Evolutionary conservation across 371 early-diverging fungal genomes (phyloP).

Genomic region (Fennellomyces sp.): DNA sequence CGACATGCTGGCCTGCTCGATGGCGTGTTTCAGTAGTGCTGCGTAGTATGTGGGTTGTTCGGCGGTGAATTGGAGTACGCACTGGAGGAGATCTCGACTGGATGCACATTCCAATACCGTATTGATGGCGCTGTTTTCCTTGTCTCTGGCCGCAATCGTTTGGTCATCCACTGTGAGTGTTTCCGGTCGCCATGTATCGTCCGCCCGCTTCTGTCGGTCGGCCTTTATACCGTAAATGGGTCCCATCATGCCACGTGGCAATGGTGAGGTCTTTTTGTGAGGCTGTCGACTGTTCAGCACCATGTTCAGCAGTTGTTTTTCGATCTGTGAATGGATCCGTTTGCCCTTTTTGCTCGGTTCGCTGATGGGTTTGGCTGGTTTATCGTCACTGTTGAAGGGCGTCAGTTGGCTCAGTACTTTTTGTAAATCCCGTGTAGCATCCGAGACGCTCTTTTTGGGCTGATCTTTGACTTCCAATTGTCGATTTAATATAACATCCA

Average conservation of each 20-base stretch:
- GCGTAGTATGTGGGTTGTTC: conserved; percentile 33
- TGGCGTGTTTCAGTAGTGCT: conserved; percentile 25
- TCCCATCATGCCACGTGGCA: conserved; percentile 18
- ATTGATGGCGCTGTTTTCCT: conserved; percentile 12
- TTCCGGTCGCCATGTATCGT: not conserved
- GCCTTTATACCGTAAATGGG: conserved; percentile 13
- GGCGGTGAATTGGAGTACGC: not conserved
- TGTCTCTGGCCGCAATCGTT: conserved; percentile 2
- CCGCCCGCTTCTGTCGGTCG: not conserved
- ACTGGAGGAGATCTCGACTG: conserved; percentile 10
- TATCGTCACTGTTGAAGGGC: no score
- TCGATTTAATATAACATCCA: no score
- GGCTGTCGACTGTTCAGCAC: conserved; percentile 9
- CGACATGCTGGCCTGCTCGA: conserved; percentile 31
- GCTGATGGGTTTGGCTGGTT: no score
- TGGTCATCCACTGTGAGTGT: not conserved
- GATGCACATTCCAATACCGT: conserved; percentile 11
- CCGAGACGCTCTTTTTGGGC: no score
- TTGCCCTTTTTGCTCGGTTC: not conserved
- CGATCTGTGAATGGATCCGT: conserved; percentile 21
- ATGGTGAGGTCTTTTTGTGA: conserved; percentile 24
- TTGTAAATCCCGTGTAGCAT: no score
- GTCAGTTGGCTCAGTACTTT: no score
- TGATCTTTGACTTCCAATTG: no score
- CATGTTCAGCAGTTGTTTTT: conserved; percentile 29